Evolutionary conservation across 257 asterid genomes (phyloP), one percentile per base, ranked within the genome.

Genomic region (Knoxia roxburghii): DNA sequence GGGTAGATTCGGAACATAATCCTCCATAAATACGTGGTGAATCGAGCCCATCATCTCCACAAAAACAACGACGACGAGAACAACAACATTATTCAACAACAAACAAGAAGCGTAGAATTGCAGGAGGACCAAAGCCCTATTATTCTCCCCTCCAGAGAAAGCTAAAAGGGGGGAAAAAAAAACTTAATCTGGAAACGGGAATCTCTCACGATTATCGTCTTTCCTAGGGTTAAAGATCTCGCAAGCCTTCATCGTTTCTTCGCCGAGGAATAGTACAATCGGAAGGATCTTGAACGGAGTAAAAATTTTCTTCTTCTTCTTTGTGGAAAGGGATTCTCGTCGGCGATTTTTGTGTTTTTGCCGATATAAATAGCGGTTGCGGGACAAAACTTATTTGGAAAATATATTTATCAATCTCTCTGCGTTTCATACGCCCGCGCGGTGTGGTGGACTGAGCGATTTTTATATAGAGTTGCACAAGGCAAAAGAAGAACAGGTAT

Each of bases 21-120:
- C 64, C 12, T 67, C 68, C 71, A 81, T 82, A 84, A 82, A 80
- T 84, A 67, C 73, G 80, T 50, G 88, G 83, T 72, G 72, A 74
- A 40, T 72, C 61, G 76, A 64, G 72, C 83, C 70, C 75, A 70
- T 73, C 68, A 33, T 32, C 26, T 43, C 35, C n/a, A n/a, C n/a
- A n/a, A n/a, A n/a, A n/a, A n/a, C n/a, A n/a, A n/a, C n/a, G n/a
- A n/a, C n/a, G n/a, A n/a, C n/a, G n/a, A n/a, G n/a, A 14, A 7
- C 70, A 18, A 64, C 20, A 12, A 45, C n/a, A n/a, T n/a, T n/a
- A n/a, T n/a, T n/a, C n/a, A n/a, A n/a, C n/a, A n/a, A 39, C 45
- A 26, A 61, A 41, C 56, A 33, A 18, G 23, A 23, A 33, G 61
- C 21, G 54, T 32, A 12, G 53, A 68, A 30, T 45, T 26, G 52